phyloP scores from a whole-genome alignment of 2,329 filamentous ascomycete species.

The Arthrinium phaeospermum region DNA sequence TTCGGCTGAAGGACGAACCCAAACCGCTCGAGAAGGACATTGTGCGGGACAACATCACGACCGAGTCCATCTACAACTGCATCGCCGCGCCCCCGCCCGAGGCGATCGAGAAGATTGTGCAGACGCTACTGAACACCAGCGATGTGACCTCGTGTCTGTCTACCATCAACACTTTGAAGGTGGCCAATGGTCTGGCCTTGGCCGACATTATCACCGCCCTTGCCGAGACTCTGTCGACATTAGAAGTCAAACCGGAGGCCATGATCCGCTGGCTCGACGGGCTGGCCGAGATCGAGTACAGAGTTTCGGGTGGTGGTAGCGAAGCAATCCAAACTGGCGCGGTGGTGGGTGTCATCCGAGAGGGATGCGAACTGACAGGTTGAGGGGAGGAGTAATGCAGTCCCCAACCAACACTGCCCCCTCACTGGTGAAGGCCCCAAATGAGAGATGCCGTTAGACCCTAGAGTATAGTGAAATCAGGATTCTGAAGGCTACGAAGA shows the following conservation, averaged over 20 bases:
- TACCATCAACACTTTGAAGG: conserved; percentile 88
- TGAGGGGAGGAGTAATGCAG: conserved; percentile 13
- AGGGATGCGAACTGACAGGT: conserved; percentile 76
- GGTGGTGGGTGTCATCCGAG: conserved; percentile 85
- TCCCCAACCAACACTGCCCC: not conserved
- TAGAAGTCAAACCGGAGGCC: conserved; percentile 85
- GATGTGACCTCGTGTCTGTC: conserved; percentile 90
- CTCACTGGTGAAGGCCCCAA: not conserved
- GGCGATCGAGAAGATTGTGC: conserved; percentile 83
- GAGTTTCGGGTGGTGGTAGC: conserved; percentile 84
- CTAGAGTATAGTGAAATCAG: not conserved
- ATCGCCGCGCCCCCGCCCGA: conserved; percentile 93
- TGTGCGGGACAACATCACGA: conserved; percentile 79
- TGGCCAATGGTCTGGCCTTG: conserved; percentile 82
- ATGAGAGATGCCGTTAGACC: not conserved
- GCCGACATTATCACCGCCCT: conserved; percentile 92
- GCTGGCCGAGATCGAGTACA: conserved; percentile 89
- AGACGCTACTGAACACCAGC: conserved; percentile 80
- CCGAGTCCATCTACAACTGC: conserved; percentile 95
- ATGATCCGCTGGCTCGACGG: conserved; percentile 92
- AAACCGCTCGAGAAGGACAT: conserved; percentile 69
- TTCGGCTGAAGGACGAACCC: conserved; percentile 64
- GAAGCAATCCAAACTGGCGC: conserved; percentile 92
- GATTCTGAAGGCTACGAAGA: not conserved
- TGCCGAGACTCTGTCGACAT: conserved; percentile 78